phyloP scores from a whole-genome alignment of 768 basidiomycete species.

The Amanita rubescens region DNA sequence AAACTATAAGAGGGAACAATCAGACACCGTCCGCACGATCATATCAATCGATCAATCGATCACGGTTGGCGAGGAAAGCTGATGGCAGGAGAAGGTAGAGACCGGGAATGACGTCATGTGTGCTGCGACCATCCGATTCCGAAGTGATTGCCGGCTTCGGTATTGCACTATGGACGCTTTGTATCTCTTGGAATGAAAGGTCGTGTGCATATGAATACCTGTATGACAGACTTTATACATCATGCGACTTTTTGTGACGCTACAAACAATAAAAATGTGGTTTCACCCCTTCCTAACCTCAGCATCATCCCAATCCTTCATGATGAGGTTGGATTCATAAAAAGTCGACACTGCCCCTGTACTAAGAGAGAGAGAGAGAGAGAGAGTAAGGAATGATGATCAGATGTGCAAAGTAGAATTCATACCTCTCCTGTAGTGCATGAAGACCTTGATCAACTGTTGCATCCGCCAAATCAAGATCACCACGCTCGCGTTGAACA shows the following conservation, averaged over 20 bases:
- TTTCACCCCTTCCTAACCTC: slow-evolving; percentile 13
- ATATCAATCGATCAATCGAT: too few species aligned
- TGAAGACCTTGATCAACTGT: slow-evolving; percentile 6
- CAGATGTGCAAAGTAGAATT: slow-evolving; percentile 4
- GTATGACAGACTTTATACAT: too few species aligned
- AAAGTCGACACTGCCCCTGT: slow-evolving; percentile 11
- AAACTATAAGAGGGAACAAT: too few species aligned
- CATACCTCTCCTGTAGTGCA: slow-evolving; percentile 13
- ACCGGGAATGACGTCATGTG: too few species aligned
- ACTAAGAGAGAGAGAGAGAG: slow-evolving; percentile 12
- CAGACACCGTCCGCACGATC: too few species aligned
- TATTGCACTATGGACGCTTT: too few species aligned
- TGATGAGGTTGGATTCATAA: slow-evolving; percentile 12
- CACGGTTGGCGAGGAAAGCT: too few species aligned
- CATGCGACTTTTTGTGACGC: not conserved
- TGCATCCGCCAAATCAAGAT: slow-evolving; percentile 14
- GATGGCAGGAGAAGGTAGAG: too few species aligned
- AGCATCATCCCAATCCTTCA: slow-evolving; percentile 14
- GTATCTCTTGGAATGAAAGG: too few species aligned
- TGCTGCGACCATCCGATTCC: too few species aligned
- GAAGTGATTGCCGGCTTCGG: too few species aligned
- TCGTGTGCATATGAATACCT: too few species aligned
- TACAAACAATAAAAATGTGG: not conserved
- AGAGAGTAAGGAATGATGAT: slow-evolving; percentile 12
- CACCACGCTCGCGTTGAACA: slow-evolving; percentile 11